Percentiles rank a stretch among this genome's conserved stretches.
phyloP scores from a whole-genome alignment of 2,329 filamentous ascomycete genomes.

The Cordyceps cateniannulata region DNA sequence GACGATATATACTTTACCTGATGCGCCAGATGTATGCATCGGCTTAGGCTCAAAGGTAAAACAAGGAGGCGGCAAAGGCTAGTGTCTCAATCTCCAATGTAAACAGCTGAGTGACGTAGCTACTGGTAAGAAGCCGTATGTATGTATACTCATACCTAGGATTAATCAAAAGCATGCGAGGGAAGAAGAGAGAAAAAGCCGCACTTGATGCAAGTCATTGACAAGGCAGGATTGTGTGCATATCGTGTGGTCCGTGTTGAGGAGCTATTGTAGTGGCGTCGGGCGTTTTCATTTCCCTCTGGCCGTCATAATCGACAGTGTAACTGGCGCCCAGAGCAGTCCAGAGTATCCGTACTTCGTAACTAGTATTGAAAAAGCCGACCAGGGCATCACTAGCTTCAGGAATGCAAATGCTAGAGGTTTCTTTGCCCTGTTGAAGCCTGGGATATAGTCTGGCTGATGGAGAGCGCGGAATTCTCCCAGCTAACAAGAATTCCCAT shows the following conservation, averaged over 20 bases:
- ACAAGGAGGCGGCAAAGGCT: background rate
- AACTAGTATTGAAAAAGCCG: no score
- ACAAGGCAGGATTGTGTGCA: background rate
- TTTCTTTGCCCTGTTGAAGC: no score
- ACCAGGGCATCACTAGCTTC: background rate
- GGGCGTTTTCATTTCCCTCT: background rate
- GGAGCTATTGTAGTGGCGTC: conserved; percentile 1
- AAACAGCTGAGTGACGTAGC: background rate
- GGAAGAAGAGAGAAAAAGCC: background rate
- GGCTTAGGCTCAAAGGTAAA: background rate
- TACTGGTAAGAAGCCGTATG: background rate
- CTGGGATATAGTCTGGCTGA: no score
- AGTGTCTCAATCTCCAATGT: no score
- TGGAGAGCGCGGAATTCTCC: background rate
- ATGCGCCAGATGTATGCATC: background rate
- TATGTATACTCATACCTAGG: background rate
- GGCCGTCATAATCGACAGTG: no score
- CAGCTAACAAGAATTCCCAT: background rate
- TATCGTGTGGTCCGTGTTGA: background rate
- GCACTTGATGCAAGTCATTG: background rate
- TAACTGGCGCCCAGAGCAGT: no score
- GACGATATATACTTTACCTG: background rate
- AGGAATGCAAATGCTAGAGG: background rate
- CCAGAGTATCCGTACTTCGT: no score
- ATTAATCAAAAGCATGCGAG: background rate